Evolutionary conservation across 768 basidiomycete species (phyloP).

Genomic region (Leccinum pellstonianum): DNA sequence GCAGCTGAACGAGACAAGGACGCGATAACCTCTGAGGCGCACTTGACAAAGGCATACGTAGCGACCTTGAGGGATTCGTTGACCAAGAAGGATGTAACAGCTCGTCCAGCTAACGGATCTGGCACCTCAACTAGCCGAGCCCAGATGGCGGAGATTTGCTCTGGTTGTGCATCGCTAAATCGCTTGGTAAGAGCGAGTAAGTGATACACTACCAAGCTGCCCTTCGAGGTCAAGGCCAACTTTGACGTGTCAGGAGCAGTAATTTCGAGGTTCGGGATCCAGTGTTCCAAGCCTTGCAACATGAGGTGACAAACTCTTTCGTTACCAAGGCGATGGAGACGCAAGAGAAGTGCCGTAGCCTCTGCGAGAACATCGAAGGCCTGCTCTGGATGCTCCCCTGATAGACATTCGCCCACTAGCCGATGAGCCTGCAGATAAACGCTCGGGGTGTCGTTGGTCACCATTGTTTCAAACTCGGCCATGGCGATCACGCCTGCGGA

Average conservation of each 20-base stretch:
- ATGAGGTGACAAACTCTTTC: constrained; percentile 55
- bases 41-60: constrained; percentile 71
- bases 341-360: constrained; percentile 70
- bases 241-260: constrained; percentile 45
- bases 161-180: constrained; percentile 70
- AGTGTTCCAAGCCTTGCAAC: constrained; percentile 78
- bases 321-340: constrained; percentile 51
- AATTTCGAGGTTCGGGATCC: constrained; percentile 71
- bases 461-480: constrained; percentile 69
- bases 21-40: constrained; percentile 79
- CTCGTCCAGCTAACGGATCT: constrained; percentile 71
- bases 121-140: constrained; percentile 70
- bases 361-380: constrained; percentile 66
- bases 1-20: constrained; percentile 77
- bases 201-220: constrained; percentile 69
- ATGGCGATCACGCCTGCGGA: constrained; percentile 65
- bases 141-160: constrained; percentile 82
- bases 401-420: constrained; percentile 72
- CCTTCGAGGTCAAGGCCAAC: constrained; percentile 40
- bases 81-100: constrained; percentile 77
- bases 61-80: constrained; percentile 87
- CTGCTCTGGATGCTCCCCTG: constrained; percentile 70
- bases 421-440: constrained; percentile 82
- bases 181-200: constrained; percentile 80
- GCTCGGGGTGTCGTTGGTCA: constrained; percentile 69